Percentiles rank a stretch among this genome's conserved stretches.
Conservation (phyloP, 1,284 basidiomycete species). For the Sporisorium graminicola region DNA sequence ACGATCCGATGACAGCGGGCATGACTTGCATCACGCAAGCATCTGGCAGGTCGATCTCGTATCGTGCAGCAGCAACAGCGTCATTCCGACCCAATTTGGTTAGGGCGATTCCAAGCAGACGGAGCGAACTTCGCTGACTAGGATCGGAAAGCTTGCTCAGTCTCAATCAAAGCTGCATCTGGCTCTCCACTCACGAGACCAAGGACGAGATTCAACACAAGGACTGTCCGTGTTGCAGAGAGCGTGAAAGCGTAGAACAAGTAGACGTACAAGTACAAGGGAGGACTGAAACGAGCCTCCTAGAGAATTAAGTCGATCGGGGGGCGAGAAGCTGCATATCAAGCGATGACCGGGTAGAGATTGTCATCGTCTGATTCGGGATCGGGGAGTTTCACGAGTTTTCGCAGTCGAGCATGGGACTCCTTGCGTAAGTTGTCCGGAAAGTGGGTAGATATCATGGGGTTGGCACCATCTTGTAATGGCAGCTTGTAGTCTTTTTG, state of each 20-base stretch:
- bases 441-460: slow-evolving; percentile 44
- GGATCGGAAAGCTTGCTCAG: not conserved
- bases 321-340: not conserved
- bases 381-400: slow-evolving; percentile 32
- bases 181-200: too few relatives aligned
- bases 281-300: too few relatives aligned
- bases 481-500: slow-evolving; percentile 15
- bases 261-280: not conserved
- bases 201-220: not conserved
- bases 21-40: not conserved
- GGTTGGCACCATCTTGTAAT: slow-evolving; percentile 27
- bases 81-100: too few relatives aligned
- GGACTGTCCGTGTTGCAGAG: too few relatives aligned
- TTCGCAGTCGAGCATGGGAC: slow-evolving; percentile 29
- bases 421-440: slow-evolving; percentile 44
- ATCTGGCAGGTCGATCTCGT: not conserved
- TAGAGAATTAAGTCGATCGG: not conserved
- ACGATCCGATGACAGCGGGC: not conserved
- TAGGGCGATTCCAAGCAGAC: too few relatives aligned
- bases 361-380: slow-evolving; percentile 51
- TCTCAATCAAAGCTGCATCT: not conserved
- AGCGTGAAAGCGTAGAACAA: not conserved
- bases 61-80: not conserved
- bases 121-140: not conserved
- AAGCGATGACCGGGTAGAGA: slow-evolving; percentile 44